A percentile compares a stretch with the other conserved stretches of the same genome.
phyloP scores from a whole-genome alignment of 192 early-diverging fungal genomes.

The Coemansia sp. region DNA sequence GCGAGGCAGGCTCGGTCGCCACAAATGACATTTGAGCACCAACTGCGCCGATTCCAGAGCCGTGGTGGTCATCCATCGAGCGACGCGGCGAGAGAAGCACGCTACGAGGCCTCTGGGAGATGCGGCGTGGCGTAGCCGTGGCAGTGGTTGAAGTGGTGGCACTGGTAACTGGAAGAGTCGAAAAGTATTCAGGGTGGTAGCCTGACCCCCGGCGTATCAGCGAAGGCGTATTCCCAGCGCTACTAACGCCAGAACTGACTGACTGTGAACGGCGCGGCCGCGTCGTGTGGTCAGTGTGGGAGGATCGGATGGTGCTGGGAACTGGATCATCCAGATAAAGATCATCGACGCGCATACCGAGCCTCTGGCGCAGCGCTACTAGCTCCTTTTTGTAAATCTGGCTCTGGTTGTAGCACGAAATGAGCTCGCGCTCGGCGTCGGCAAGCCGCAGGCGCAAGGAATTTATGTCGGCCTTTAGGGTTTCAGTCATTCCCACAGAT shows the following conservation, averaged over 20 bases:
- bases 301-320: conserved; percentile 32
- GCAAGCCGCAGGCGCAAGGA: conserved; percentile 52
- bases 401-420: conserved; percentile 53
- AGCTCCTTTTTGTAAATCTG: conserved; percentile 57
- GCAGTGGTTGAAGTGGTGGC: not conserved
- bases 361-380: conserved; percentile 46
- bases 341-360: conserved; percentile 54
- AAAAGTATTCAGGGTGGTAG: conserved; percentile 45
- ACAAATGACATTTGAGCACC: not conserved
- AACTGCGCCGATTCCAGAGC: not conserved
- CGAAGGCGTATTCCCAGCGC: conserved; percentile 35
- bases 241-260: conserved; percentile 48
- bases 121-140: conserved; percentile 23
- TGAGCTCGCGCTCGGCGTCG: conserved; percentile 51
- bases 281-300: conserved; percentile 13
- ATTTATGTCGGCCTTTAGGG: conserved; percentile 52
- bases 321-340: conserved; percentile 53
- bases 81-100: conserved; percentile 51
- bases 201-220: conserved; percentile 32
- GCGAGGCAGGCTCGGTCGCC: conserved; percentile 13
- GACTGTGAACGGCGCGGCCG: conserved; percentile 52
- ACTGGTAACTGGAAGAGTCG: conserved; percentile 6
- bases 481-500: conserved; percentile 49
- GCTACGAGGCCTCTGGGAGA: conserved; percentile 43
- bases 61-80: conserved; percentile 51